Evolutionary conservation across 352 stramenopile species (phyloP), one percentile per base, ranked within the genome.

Genomic region (Aphanomyces astaci): DNA sequence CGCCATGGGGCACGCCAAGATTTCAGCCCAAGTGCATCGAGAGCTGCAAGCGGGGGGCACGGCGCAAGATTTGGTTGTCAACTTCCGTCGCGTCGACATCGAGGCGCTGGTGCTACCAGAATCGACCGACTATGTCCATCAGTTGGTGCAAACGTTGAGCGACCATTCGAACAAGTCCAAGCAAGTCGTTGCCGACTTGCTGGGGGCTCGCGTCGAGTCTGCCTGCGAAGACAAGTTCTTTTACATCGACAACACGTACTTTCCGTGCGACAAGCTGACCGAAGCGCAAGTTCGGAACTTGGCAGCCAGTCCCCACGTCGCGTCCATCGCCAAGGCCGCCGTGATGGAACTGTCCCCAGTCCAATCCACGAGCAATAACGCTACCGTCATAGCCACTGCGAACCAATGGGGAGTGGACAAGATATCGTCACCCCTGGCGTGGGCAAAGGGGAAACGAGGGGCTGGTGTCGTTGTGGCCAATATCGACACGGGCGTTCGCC

Each of bases 401-500:
- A 28, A 55, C 22, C 19, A 87, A 51, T 87, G 79, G 79, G 63
- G 73, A 0, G 49, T 83, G 4, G 74, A 79, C 24, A 71, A 74
- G 9, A 78, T 86, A 17, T 66, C 76, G 9, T 74, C 72, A n/a
- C 46, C 78, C 7, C 66, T 73, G 1, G 72, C 62, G 2, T 86
- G 78, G 78, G 71, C 72, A n/a, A 69, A 69, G 4, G 74, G 77
- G 0, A 75, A 76, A 49, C 73, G 73, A 17, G 79, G 77, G n/a
- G 64, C 59, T 11, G 75, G 71, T 24, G 68, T 84, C 11, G 73
- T 78, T 33, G 75, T 87, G 9, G 79, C 66, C 2, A 74, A 39
- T 5, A 82, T 83, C 11, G 79, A 87, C 71, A 79, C 71, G 0
- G 79, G 79, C 3, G 77, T 81, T 15, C 63, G 75, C 11, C 64